Evolutionary conservation across 495 filamentous ascomycete species (phyloP), one percentile per base, ranked within the genome.

Genomic region (Hypoxylon lienhwacheense): DNA sequence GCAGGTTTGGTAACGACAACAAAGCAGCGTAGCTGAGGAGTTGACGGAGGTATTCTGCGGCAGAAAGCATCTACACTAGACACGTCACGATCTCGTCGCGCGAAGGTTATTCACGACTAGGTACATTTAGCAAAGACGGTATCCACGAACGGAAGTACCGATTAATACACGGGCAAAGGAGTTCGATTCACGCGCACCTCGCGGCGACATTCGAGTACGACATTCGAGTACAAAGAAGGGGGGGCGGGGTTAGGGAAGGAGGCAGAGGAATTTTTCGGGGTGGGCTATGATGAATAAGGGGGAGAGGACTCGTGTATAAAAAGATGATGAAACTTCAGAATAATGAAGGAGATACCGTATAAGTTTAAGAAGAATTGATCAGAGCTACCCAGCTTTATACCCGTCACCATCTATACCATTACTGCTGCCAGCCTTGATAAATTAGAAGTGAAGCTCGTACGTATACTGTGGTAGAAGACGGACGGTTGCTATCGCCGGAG

Each of bases 241-340:
- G 11, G 12, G 41, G n/a, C n/a, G n/a, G n/a, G n/a, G n/a, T n/a
- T n/a, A n/a, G n/a, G n/a, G n/a, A n/a, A n/a, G n/a, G n/a, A n/a
- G n/a, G n/a, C n/a, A n/a, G n/a, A n/a, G n/a, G n/a, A n/a, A n/a
- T n/a, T n/a, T n/a, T n/a, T n/a, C n/a, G n/a, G n/a, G n/a, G n/a
- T n/a, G n/a, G n/a, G n/a, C n/a, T n/a, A n/a, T n/a, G n/a, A n/a
- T n/a, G n/a, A n/a, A n/a, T n/a, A n/a, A n/a, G n/a, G n/a, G n/a
- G n/a, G n/a, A n/a, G n/a, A n/a, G n/a, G 44, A 41, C 51, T 55
- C 57, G 33, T 61, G 57, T 61, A 61, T 46, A 61, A 58, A 58
- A 41, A 49, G 29, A 43, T 36, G 34, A 53, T 16, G 26, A 52
- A 51, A 41, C 47, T 41, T 46, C 31, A 47, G 36, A 53, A 53